These are phyloP conservation scores for Spathaspora arborariae DNA, from an alignment of 805 yeast species.

Conservation along the genomic window DNA sequence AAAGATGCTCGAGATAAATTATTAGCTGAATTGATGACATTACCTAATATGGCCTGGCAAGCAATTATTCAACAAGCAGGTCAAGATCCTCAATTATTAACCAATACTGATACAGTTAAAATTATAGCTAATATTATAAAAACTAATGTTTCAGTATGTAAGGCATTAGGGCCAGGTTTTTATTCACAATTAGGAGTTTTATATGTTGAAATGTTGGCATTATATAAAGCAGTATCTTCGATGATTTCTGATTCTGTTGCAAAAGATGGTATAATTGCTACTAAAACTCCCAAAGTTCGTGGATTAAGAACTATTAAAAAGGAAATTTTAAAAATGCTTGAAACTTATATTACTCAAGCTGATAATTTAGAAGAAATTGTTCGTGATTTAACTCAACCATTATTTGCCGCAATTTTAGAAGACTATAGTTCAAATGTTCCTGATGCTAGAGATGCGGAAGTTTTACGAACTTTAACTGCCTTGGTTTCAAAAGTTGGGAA, in stretches of 20 bases:
- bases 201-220: slow-evolving; percentile 83
- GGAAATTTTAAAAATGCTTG: slow-evolving; percentile 85
- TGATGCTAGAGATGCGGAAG: slow-evolving; percentile 97
- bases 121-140: slow-evolving; percentile 90
- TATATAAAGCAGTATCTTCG: slow-evolving; percentile 83
- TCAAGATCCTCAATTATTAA: slow-evolving; percentile 74
- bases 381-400: slow-evolving; percentile 73
- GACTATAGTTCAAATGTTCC: slow-evolving; percentile 89
- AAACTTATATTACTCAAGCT: slow-evolving; percentile 83
- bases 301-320: slow-evolving; percentile 95
- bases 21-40: slow-evolving; percentile 73
- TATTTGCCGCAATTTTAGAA: slow-evolving; percentile 79
- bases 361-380: slow-evolving; percentile 83
- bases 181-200: slow-evolving; percentile 83
- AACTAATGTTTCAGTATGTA: slow-evolving; percentile 92
- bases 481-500: slow-evolving; percentile 84
- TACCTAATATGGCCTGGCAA: slow-evolving; percentile 94
- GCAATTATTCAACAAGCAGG: slow-evolving; percentile 83
- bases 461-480: slow-evolving; percentile 89
- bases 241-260: slow-evolving; percentile 82
- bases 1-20: slow-evolving; percentile 66
- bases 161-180: slow-evolving; percentile 90
- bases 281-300: slow-evolving; percentile 92
- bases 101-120: slow-evolving; percentile 81
- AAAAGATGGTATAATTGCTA: slow-evolving; percentile 78